A percentile compares a stretch with the other conserved stretches of the same genome.
phyloP scores from a whole-genome alignment of 768 basidiomycete genomes.

The Russula griseocarnosa region DNA sequence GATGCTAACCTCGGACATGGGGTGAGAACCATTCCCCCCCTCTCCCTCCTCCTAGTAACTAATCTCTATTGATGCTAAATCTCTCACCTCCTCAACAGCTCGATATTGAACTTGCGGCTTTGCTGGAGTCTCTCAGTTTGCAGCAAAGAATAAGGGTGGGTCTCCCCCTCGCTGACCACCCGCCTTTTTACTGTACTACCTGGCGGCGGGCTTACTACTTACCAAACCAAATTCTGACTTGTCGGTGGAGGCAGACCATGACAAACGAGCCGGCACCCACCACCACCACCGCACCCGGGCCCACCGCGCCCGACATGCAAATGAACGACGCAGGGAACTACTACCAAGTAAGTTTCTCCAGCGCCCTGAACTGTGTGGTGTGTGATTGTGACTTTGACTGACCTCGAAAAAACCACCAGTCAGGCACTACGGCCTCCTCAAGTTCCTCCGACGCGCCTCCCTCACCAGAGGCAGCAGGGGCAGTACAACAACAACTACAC shows the following conservation, averaged over 20 bases:
- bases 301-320: slow-evolving; percentile 24
- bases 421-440: slow-evolving; percentile 29
- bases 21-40: too few species aligned
- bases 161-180: neutral
- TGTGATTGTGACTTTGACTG: neutral
- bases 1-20: too few species aligned
- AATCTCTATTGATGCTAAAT: slow-evolving; percentile 3
- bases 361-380: too few species aligned
- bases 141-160: slow-evolving; percentile 27
- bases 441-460: slow-evolving; percentile 26
- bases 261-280: slow-evolving; percentile 19
- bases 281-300: neutral
- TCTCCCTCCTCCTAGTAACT: neutral
- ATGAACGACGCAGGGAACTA: slow-evolving; percentile 28
- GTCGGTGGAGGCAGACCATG: slow-evolving; percentile 26
- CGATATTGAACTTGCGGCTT: slow-evolving; percentile 24
- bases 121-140: slow-evolving; percentile 26
- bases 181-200: too few species aligned
- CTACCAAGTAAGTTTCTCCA: slow-evolving; percentile 26
- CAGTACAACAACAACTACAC: neutral
- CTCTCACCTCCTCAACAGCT: slow-evolving; percentile 10
- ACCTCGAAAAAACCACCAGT: slow-evolving; percentile 9
- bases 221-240: slow-evolving; percentile 9
- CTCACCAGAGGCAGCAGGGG: neutral
- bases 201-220: neutral